phyloP scores from a whole-genome alignment of 495 filamentous ascomycete genomes.

The Talaromyces stipitatus region DNA sequence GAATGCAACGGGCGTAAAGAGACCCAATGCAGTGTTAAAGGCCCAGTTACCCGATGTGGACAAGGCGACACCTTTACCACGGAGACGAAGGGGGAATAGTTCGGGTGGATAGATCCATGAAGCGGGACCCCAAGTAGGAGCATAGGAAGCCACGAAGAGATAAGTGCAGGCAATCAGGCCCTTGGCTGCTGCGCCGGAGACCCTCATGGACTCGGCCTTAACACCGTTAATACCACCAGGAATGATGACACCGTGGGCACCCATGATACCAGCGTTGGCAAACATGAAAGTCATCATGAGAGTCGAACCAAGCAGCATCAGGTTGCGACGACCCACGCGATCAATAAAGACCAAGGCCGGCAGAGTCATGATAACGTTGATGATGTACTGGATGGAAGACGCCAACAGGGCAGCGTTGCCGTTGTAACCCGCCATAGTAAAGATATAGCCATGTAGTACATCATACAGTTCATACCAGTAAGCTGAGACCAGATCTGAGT shows the following conservation, averaged over 20 bases:
- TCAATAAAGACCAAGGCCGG: constrained; percentile 52
- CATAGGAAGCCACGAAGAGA: constrained; percentile 56
- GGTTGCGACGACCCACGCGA: constrained; percentile 57
- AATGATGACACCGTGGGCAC: constrained; percentile 39
- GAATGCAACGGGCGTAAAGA: constrained; percentile 71
- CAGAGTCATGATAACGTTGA: constrained; percentile 47
- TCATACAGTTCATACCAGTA: constrained; percentile 84
- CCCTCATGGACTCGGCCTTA: constrained; percentile 29
- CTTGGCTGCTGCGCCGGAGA: constrained; percentile 37
- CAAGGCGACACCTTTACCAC: constrained; percentile 64
- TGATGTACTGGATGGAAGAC: constrained; percentile 66
- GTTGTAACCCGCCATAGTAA: constrained; percentile 61
- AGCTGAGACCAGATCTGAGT: constrained; percentile 82
- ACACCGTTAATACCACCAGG: constrained; percentile 31
- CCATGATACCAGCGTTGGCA: constrained; percentile 64
- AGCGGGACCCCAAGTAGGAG: constrained; percentile 54
- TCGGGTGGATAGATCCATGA: constrained; percentile 64
- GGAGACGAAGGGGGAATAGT: constrained; percentile 57
- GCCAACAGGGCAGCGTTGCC: constrained; percentile 55
- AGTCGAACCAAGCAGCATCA: constrained; percentile 55
- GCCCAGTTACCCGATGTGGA: constrained; percentile 67
- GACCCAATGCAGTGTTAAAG: constrained; percentile 73
- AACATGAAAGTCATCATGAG: constrained; percentile 64
- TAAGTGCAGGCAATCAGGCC: constrained; percentile 58
- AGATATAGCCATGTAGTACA: constrained; percentile 60